Percentiles rank a stretch among this genome's conserved stretches.
Evolutionary conservation across 306 rosid genomes (phyloP).

Genomic region (Dalbergia cultrata): DNA sequence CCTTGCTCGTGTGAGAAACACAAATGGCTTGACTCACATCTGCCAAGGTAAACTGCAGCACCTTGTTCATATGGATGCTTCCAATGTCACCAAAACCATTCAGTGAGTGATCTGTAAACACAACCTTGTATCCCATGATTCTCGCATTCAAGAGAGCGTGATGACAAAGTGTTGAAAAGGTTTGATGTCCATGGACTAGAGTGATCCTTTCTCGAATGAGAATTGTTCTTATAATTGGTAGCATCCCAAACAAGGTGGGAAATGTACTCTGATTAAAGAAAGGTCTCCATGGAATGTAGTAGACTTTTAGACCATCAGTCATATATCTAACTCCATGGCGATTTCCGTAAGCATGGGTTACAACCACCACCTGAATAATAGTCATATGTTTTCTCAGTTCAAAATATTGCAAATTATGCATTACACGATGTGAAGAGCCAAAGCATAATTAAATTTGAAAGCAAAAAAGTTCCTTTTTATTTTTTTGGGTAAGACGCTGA

Average conservation of each 20-base stretch:
- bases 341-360: constrained; percentile 89
- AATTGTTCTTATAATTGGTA: constrained; percentile 79
- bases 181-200: constrained; percentile 90
- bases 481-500: constrained; percentile 26
- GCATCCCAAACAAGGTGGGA: constrained; percentile 79
- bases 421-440: neutral
- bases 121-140: constrained; percentile 89
- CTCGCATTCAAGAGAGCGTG: constrained; percentile 82
- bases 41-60: constrained; percentile 85
- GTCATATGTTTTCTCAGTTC: constrained; percentile 19
- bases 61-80: constrained; percentile 98
- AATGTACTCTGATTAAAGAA: constrained; percentile 85
- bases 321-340: constrained; percentile 89
- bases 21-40: constrained; percentile 88
- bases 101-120: constrained; percentile 91
- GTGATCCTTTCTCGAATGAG: constrained; percentile 81
- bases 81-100: constrained; percentile 89
- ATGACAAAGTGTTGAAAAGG: constrained; percentile 90
- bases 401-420: constrained; percentile 16
- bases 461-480: constrained; percentile 14
- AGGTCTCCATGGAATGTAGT: constrained; percentile 90
- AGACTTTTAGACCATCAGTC: constrained; percentile 87
- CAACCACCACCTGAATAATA: constrained; percentile 78
- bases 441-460: neutral
- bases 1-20: constrained; percentile 91